Conservation (phyloP, 768 basidiomycete species). For the Tricholoma bakamatsutake region DNA sequence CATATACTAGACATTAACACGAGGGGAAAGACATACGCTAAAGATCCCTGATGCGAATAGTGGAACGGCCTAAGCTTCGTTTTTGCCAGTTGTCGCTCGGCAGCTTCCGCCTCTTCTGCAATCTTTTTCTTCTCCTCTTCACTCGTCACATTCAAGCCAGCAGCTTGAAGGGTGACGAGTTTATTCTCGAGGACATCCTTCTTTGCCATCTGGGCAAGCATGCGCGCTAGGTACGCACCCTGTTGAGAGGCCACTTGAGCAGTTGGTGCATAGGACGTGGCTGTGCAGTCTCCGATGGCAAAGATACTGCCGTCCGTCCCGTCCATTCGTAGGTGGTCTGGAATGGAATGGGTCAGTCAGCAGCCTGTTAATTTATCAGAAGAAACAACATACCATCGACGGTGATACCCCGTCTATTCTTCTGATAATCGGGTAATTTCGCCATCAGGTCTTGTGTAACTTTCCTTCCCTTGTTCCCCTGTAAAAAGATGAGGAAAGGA, state of each 20-base stretch:
- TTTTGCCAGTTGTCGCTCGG: slow-evolving; percentile 64
- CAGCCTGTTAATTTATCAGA: neutral
- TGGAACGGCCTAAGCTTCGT: slow-evolving; percentile 83
- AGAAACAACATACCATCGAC: slow-evolving; percentile 58
- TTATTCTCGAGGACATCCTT: slow-evolving; percentile 54
- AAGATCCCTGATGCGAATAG: slow-evolving; percentile 94
- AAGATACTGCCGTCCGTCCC: slow-evolving; percentile 78
- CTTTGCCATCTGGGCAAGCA: slow-evolving; percentile 72
- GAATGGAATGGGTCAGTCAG: neutral
- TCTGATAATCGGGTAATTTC: slow-evolving; percentile 71
- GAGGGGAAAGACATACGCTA: slow-evolving; percentile 48
- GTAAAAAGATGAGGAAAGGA: slow-evolving; percentile 22
- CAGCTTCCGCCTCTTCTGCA: slow-evolving; percentile 43
- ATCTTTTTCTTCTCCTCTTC: slow-evolving; percentile 40
- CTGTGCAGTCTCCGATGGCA: slow-evolving; percentile 92
- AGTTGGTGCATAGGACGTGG: slow-evolving; percentile 91
- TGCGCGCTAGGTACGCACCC: slow-evolving; percentile 85
- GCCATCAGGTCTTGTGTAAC: slow-evolving; percentile 48
- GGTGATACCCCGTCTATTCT: slow-evolving; percentile 78
- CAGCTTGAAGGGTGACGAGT: slow-evolving; percentile 22
- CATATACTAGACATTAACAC: neutral
- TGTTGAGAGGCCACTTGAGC: slow-evolving; percentile 96
- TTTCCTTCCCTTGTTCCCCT: slow-evolving; percentile 63
- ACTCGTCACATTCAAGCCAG: slow-evolving; percentile 20
- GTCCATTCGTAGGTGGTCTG: slow-evolving; percentile 73